Base-by-base conservation (phyloP, 2,329 filamentous ascomycete genomes). In the Thermoascus crustaceus region DNA sequence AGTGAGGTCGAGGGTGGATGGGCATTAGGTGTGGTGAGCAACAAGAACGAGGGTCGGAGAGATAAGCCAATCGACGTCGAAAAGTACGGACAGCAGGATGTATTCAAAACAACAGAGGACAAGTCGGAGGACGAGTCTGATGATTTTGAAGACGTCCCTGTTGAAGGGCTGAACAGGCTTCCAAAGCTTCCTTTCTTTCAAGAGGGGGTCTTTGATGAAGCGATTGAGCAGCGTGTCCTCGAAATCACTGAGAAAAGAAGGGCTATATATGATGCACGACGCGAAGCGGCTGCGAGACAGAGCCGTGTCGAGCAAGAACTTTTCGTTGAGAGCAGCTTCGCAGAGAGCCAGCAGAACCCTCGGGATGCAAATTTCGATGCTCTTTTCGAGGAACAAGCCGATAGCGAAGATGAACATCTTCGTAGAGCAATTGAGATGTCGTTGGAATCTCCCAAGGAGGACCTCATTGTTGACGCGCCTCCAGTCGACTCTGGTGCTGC, bases 51-150 rank as follows among this genome's bases (percentile, higher is more conserved):
- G 27, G 87, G 85, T 2, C 75, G 85, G 43, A 76, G 78, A 18
- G 81, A 88, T 43, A 94, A 87, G 55, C 89, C 91, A 0, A 96
- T 98, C 41, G 87, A 96, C 54, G 76, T 98, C 11, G 91, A 98
- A 55, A 75, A 61, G 67, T 35, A 71, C 75, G 49, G 68, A 70
- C 50, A 57, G 21, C 53, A 57, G 7, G 49, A 55, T 7, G 39
- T 71, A 23, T 73, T 76, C 17, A 71, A 75, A 33, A 67, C n/a
- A n/a, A n/a, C 70, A 1, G 68, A 76, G 1, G 69, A 77, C 3
- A 76, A 74, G 2, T 75, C 75, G 6, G 76, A 77, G 33, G 82
- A 83, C 4, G 80, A 84, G 2, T n/a, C n/a, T n/a, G 82, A 83
- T 0, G 82, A 81, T 4, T 95, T 95, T 49, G 88, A 95, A 55